phyloP scores from a whole-genome alignment of 1,284 basidiomycete genomes.

The Psilocybe mexicana region DNA sequence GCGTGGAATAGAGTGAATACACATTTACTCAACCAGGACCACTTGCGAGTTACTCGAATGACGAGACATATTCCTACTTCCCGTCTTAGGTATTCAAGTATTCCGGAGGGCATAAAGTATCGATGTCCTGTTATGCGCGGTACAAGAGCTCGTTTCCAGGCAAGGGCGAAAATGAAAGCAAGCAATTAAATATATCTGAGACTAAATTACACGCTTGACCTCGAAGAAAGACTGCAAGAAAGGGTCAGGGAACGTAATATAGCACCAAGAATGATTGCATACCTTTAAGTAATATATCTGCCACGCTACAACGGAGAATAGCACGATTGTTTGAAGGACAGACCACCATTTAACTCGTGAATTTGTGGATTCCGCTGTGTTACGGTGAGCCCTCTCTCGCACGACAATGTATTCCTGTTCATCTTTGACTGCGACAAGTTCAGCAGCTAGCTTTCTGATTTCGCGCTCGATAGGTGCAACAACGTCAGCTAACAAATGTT shows the following conservation, averaged over 20 bases:
- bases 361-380: slow-evolving; percentile 95
- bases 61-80: too few relatives aligned
- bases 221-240: slow-evolving; percentile 80
- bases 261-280: slow-evolving; percentile 27
- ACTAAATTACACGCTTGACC: slow-evolving; percentile 84
- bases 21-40: too few relatives aligned
- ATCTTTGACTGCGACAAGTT: slow-evolving; percentile 91
- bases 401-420: slow-evolving; percentile 99
- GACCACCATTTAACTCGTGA: slow-evolving; percentile 99
- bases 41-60: too few relatives aligned
- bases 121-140: too few relatives aligned
- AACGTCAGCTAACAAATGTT: slow-evolving; percentile 47
- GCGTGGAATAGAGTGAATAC: background rate
- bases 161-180: background rate
- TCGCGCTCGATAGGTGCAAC: slow-evolving; percentile 96
- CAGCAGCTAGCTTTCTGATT: slow-evolving; percentile 86
- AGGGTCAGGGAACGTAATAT: slow-evolving; percentile 8
- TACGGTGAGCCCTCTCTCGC: slow-evolving; percentile 89
- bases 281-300: slow-evolving; percentile 98
- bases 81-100: too few relatives aligned
- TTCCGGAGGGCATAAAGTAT: too few relatives aligned
- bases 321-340: slow-evolving; percentile 83
- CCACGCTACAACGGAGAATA: slow-evolving; percentile 92
- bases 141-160: too few relatives aligned
- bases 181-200: slow-evolving; percentile 21